A percentile compares a stretch with the other conserved stretches of the same genome.
These are phyloP conservation scores for Thraustochytrium striatum DNA, from an alignment of 352 stramenopile species.

Conservation along the genomic window DNA sequence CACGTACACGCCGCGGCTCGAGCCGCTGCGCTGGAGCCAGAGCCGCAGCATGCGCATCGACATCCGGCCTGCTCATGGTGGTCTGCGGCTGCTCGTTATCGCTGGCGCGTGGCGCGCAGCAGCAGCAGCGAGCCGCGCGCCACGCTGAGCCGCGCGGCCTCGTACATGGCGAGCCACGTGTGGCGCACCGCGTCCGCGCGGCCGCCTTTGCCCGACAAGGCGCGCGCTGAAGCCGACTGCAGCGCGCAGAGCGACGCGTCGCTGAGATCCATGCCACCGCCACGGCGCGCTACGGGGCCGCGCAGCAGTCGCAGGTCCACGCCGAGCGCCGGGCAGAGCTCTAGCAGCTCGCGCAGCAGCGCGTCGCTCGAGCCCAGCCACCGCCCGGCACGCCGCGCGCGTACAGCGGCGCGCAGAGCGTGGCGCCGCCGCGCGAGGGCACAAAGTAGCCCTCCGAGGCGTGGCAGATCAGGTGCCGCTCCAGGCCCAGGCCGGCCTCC, in stretches of 20 bases:
- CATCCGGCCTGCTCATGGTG: too few relatives aligned
- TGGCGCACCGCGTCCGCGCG: too few relatives aligned
- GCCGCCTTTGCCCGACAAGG: too few relatives aligned
- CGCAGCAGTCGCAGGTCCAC: conserved; percentile 1
- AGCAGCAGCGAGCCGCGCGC: too few relatives aligned
- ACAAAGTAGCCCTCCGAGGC: conserved; percentile 30
- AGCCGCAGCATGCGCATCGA: too few relatives aligned
- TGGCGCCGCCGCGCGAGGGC: background rate
- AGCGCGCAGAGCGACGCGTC: background rate
- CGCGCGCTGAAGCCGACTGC: too few relatives aligned
- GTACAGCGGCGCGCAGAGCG: background rate
- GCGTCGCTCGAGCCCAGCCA: conserved; percentile 7
- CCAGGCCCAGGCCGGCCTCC: background rate
- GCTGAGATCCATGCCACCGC: conserved; percentile 32
- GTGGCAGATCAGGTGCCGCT: conserved; percentile 23
- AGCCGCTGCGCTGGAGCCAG: background rate
- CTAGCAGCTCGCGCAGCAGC: background rate
- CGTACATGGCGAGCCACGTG: too few relatives aligned
- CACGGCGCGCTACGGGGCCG: conserved; percentile 17
- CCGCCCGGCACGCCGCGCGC: background rate
- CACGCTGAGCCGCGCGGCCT: too few relatives aligned
- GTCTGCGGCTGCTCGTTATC: too few relatives aligned
- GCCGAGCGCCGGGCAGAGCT: background rate
- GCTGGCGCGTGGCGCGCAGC: too few relatives aligned
- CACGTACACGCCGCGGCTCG: background rate